Base-by-base conservation (phyloP, 2,329 filamentous ascomycete species). In the Neofusicoccum sp. region DNA sequence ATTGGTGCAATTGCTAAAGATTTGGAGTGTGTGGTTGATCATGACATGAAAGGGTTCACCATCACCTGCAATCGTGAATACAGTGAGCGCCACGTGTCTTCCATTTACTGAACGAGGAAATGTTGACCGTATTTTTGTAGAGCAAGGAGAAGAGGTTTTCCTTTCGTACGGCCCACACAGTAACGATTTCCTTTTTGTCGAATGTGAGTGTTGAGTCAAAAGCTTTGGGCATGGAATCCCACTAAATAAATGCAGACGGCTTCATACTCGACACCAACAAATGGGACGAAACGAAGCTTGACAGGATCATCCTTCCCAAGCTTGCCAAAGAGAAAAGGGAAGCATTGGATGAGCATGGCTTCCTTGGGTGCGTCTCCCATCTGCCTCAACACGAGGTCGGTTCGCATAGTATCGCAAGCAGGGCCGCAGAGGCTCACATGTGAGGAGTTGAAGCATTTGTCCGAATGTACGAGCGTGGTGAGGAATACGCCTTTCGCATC, bases 171-270 rank as follows among this genome's bases (percentile, higher is more conserved):
- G 89, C 3, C 71, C 80, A 1, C 89, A 92, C 70, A 82, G 82
- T 30, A 90, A 90, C 64, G 89, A 92, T 69, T 89, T 89, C 65
- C 74, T 92, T 16, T 80, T 92, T 2, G 82, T 84, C 0, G 89
- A 91, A 73, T 93, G 67, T 70, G 60, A 45, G 68, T 40, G 12
- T 36, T 6, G 12, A 28, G 26, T 24, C 28, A 16, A 51, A 8
- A 9, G 4, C 12, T 28, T 8, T 6, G 38, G 20, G 20, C 20
- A 20, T 20, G 20, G 20, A 20, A 20, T 20, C 20, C 20, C 31
- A 34, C 44, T 40, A 16, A 59, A 14, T 9, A 9, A 26, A 28
- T 38, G 4, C 24, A 63, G 62, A 82, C 60, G 79, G 79, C n/a
- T 82, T 82, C 66, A 71, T 80, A 12, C 70, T 76, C 1, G 63